A percentile compares a stretch with the other conserved stretches of the same genome.
phyloP scores from a whole-genome alignment of 1,284 basidiomycete species.

The Rhodotorula mucilaginosa region DNA sequence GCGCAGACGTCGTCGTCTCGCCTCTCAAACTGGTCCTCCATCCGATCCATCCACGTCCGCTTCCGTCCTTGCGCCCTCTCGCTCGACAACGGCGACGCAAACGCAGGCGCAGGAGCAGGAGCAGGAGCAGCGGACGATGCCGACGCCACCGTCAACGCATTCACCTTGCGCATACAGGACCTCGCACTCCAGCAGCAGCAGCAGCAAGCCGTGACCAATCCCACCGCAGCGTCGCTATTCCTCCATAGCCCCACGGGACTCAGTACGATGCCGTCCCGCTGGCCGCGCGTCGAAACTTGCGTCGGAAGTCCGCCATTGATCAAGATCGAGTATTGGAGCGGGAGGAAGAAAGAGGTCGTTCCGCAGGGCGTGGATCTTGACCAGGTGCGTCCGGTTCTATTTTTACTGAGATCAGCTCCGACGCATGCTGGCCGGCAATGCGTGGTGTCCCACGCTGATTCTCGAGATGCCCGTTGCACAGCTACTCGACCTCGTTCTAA shows the following conservation, averaged over 20 bases:
- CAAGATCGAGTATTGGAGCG: slow-evolving; percentile 1
- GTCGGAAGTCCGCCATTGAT: slow-evolving; percentile 3
- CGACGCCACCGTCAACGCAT: background rate
- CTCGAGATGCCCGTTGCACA: no score
- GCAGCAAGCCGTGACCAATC: background rate
- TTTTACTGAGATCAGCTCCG: no score
- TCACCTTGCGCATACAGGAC: slow-evolving; percentile 1
- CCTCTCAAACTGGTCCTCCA: background rate
- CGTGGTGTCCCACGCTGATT: no score
- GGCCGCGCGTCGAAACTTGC: background rate
- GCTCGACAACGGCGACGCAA: background rate
- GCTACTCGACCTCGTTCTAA: no score
- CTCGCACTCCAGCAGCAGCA: background rate
- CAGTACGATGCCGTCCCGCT: background rate
- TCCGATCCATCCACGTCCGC: background rate
- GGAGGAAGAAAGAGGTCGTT: background rate
- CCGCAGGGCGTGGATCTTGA: background rate
- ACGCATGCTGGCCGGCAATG: no score
- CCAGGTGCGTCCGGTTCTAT: background rate
- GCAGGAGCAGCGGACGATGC: background rate
- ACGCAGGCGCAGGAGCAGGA: no score
- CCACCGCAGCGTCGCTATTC: background rate
- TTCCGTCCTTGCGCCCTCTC: background rate
- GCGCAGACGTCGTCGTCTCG: background rate
- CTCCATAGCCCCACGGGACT: no score